Evolutionary conservation across 345 rosid genomes (phyloP).

Genomic region (Nephelium lappaceum): DNA sequence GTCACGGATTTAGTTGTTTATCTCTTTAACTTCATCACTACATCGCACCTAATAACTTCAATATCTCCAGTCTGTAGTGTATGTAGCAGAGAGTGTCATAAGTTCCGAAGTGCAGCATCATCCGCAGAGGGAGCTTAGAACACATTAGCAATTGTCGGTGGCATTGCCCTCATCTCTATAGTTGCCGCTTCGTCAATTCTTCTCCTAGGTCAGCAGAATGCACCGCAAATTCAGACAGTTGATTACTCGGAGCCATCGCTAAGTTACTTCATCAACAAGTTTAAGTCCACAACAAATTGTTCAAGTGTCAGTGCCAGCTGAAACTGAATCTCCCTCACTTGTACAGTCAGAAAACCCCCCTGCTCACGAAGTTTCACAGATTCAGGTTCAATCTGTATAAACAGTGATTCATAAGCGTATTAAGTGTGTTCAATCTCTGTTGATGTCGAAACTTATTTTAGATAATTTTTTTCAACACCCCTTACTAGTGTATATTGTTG

Average conservation of each 20-base stretch:
- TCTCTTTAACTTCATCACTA: too few relatives aligned
- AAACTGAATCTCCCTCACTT: constrained; percentile 39
- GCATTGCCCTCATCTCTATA: constrained; percentile 57
- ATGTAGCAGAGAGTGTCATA: constrained; percentile 84
- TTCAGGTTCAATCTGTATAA: constrained; percentile 44
- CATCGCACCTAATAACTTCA: constrained; percentile 5
- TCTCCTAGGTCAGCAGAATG: constrained; percentile 64
- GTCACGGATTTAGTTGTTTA: too few relatives aligned
- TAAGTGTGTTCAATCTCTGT: constrained; percentile 7
- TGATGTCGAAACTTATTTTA: neutral
- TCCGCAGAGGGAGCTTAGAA: constrained; percentile 79
- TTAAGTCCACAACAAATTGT: constrained; percentile 63
- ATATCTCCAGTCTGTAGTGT: constrained; percentile 72
- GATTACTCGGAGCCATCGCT: constrained; percentile 81
- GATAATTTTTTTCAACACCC: too few relatives aligned
- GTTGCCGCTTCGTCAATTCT: constrained; percentile 75
- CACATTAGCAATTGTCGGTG: constrained; percentile 64
- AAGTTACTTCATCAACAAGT: constrained; percentile 85
- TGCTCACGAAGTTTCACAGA: constrained; percentile 38
- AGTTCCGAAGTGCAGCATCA: constrained; percentile 86
- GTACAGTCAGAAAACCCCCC: constrained; percentile 32
- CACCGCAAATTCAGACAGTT: constrained; percentile 43
- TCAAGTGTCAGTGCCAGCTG: constrained; percentile 51
- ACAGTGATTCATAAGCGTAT: constrained; percentile 32
- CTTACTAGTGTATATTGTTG: neutral